phyloP scores from a whole-genome alignment of 2,329 filamentous ascomycete species.

The Fusarium devonianum region DNA sequence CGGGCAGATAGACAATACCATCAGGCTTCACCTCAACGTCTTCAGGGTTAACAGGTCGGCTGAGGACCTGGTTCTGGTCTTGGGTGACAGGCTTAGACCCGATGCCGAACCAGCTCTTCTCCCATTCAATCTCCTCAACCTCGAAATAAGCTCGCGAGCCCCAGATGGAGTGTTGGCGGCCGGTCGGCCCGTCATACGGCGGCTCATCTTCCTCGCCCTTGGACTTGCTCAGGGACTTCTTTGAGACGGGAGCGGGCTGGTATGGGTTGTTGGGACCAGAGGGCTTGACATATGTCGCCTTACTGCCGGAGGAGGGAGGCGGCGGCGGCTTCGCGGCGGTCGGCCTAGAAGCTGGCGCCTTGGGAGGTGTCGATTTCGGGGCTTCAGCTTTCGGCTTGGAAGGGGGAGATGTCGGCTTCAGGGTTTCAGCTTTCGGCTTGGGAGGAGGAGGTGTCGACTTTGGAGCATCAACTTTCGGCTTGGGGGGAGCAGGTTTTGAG shows the following conservation, averaged over 20 bases:
- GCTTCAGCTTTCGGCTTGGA: no score
- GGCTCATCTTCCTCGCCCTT: no score
- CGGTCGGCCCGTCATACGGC: no score
- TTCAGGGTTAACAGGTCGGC: constrained; percentile 69
- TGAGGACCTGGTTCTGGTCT: constrained; percentile 73
- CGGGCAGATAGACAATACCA: constrained; percentile 93
- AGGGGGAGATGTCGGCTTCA: not conserved
- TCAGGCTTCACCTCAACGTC: constrained; percentile 98
- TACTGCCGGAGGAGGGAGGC: no score
- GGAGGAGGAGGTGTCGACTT: constrained; percentile 10
- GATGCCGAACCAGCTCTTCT: constrained; percentile 82
- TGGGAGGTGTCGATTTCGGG: no score
- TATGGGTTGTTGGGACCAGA: constrained; percentile 15
- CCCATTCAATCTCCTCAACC: constrained; percentile 70
- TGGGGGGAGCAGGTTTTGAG: not conserved
- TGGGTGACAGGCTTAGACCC: constrained; percentile 73
- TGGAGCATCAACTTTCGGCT: not conserved
- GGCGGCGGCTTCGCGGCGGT: no score
- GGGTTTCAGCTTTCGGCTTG: not conserved
- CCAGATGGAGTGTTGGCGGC: no score
- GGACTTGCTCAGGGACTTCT: constrained; percentile 18
- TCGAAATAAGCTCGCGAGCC: no score
- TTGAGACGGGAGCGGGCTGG: constrained; percentile 8
- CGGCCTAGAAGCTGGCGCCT: no score
- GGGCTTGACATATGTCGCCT: no score